These are phyloP conservation scores for Niebla homalea DNA, from an alignment of 495 filamentous ascomycete species.

Conservation along the genomic window DNA sequence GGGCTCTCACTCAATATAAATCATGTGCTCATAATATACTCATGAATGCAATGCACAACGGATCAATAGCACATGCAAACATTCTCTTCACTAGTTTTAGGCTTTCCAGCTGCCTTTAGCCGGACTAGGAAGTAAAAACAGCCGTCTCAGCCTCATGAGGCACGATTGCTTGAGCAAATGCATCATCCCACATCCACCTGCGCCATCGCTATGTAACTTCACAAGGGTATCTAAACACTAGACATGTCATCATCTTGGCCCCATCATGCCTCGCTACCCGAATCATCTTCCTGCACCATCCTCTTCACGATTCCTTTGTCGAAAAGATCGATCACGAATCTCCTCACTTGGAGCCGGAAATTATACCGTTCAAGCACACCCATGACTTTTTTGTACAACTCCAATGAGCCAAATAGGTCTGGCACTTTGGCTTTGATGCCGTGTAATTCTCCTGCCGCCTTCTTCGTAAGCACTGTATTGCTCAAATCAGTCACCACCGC, in stretches of 20 bases:
- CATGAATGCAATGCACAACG: too few relatives aligned
- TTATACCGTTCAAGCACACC: conserved; percentile 78
- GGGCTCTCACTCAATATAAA: too few relatives aligned
- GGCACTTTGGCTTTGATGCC: conserved; percentile 55
- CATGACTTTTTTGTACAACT: conserved; percentile 74
- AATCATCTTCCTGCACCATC: conserved; percentile 56
- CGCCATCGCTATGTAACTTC: background rate
- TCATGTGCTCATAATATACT: too few relatives aligned
- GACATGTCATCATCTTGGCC: too few relatives aligned
- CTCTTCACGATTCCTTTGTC: conserved; percentile 74
- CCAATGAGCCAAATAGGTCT: conserved; percentile 57
- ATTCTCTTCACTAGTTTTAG: too few relatives aligned
- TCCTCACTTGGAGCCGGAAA: conserved; percentile 69
- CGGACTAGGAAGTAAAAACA: too few relatives aligned
- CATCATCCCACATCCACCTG: too few relatives aligned
- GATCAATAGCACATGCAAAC: too few relatives aligned
- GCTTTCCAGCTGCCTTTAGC: too few relatives aligned
- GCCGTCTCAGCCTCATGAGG: too few relatives aligned
- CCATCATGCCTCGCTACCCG: conserved; percentile 19
- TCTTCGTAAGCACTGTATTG: conserved; percentile 75
- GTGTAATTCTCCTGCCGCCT: conserved; percentile 57
- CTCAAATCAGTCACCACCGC: conserved; percentile 73
- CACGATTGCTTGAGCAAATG: too few relatives aligned
- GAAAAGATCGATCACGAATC: conserved; percentile 85
- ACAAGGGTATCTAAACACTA: background rate